phyloP scores from a whole-genome alignment of 177 flowering plant genomes.

The Vitis hybrid region DNA sequence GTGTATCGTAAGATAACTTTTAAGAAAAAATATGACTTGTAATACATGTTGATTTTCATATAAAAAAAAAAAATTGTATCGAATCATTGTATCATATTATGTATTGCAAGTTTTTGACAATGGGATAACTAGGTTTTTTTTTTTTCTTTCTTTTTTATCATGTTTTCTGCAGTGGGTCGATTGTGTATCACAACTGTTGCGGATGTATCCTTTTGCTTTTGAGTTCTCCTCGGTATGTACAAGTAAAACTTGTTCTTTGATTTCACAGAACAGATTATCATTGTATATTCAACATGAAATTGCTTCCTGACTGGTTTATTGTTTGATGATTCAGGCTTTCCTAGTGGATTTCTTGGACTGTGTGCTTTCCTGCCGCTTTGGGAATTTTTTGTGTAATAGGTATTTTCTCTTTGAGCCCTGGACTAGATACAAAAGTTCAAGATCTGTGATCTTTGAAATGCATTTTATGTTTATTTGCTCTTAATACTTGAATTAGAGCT shows the following conservation, averaged over 20 bases:
- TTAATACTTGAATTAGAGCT: neutral
- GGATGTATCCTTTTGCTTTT: slow-evolving; percentile 98
- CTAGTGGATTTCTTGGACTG: slow-evolving; percentile 92
- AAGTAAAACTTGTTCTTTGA: slow-evolving; percentile 3
- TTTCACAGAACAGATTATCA: neutral
- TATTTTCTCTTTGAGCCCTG: slow-evolving; percentile 20
- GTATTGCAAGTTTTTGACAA: neutral
- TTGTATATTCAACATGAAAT: neutral
- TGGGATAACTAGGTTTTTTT: neutral
- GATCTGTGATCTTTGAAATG: neutral
- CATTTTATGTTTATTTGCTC: neutral
- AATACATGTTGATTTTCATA: too few species aligned
- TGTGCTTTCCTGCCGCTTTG: slow-evolving; percentile 91
- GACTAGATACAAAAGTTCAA: neutral
- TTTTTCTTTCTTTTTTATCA: neutral
- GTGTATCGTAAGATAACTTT: too few species aligned
- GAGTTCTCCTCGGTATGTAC: slow-evolving; percentile 85
- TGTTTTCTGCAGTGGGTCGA: slow-evolving; percentile 85
- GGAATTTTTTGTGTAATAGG: slow-evolving; percentile 98
- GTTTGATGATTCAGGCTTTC: slow-evolving; percentile 55
- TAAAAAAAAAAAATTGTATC: too few species aligned
- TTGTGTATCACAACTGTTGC: slow-evolving; percentile 87
- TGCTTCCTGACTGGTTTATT: slow-evolving; percentile 14
- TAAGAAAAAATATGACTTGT: too few species aligned
- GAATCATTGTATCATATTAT: neutral